Conservation (phyloP, 345 rosid genomes). For the Eucalyptus cloeziana region DNA sequence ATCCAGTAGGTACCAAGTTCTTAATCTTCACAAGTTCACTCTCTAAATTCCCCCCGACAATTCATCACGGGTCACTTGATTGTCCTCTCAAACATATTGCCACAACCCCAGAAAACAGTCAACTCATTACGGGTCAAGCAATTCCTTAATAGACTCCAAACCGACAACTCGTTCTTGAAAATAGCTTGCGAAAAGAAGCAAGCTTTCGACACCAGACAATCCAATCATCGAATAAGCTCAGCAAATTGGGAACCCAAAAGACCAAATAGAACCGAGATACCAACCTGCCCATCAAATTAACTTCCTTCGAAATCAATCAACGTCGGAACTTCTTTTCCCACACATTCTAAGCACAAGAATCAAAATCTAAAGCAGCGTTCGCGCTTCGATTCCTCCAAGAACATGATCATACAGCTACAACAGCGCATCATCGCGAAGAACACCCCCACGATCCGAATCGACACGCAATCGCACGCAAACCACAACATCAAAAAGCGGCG, state of each 20-base stretch:
- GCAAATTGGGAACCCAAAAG: neutral
- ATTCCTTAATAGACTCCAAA: neutral
- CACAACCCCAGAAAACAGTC: neutral
- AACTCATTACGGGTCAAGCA: neutral
- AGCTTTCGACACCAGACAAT: neutral
- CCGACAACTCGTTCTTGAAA: neutral
- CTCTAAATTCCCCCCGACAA: neutral
- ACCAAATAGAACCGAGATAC: neutral
- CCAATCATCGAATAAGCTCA: neutral
- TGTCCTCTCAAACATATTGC: neutral
- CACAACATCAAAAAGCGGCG: neutral
- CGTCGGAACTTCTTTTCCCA: neutral
- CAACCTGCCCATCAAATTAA: neutral
- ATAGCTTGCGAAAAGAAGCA: neutral
- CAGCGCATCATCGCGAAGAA: neutral
- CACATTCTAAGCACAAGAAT: neutral
- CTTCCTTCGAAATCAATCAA: neutral
- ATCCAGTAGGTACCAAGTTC: neutral
- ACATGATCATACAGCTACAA: neutral
- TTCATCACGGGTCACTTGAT: neutral
- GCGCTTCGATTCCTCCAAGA: neutral
- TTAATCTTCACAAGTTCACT: neutral
- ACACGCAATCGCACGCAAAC: neutral
- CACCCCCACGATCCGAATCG: neutral
- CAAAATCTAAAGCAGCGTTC: neutral